Base-by-base conservation (phyloP, 768 basidiomycete genomes). In the Filobasidium floriforme region DNA sequence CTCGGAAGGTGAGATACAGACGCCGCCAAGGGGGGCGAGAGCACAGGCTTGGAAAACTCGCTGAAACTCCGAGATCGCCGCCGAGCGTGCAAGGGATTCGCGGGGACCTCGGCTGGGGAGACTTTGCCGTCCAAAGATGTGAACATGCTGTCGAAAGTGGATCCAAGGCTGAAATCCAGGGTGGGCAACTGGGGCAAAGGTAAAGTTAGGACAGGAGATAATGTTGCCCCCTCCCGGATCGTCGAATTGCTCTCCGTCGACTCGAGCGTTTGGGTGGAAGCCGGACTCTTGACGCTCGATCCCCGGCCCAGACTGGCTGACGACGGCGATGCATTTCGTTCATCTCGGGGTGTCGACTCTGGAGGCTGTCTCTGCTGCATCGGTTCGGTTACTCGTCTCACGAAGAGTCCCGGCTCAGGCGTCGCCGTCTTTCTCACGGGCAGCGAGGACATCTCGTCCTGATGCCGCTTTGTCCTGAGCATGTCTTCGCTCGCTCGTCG, bases 181-280 rank as follows among this genome's bases (percentile, higher is more conserved):
- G 75, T 72, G 1, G 77, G 77, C n/a, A 77, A 62, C 12, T 72
- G 64, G 18, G 76, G 72, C 6, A 78, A 66, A 67, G 77, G 77
- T 1, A 78, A 67, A 0, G 75, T 74, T 61, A 65, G 69, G 4
- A 74, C 71, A 0, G 73, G 71, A 26, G 67, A 70, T 43, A 76
- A 54, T 6, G 67, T 63, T 12, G 67, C 62, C 40, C 66, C 32
- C 24, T 15, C n/a, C 29, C 29, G 15, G 54, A 18, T 51, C 57
- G 37, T 62, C 57, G 11, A 43, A 55, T 3, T 22, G 41, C 22
- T 7, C 62, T 32, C 32, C 63, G 62, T 59, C 44, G 59, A 37
- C 67, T 44, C 22, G 63, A 60, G 7, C 66, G 66, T 18, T 28
- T 43, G 11, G 65, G 62, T 44, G 68, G 62, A 22, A 52, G n/a